Conservation (phyloP, 2,329 filamentous ascomycete genomes). For the Cladophialophora carrionii region DNA sequence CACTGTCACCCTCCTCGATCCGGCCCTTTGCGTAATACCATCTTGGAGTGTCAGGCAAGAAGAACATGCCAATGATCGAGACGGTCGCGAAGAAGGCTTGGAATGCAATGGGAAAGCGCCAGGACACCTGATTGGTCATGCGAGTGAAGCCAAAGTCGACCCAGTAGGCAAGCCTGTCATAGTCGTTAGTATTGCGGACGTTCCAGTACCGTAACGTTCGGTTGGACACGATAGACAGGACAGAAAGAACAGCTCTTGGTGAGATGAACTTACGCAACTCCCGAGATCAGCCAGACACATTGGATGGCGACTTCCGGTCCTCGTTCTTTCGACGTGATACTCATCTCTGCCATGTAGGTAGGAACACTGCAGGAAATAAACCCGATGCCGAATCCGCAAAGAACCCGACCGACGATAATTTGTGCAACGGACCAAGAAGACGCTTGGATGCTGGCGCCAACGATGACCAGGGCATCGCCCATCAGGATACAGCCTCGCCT, state of each 20-base stretch:
- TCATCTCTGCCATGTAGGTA: constrained; percentile 43
- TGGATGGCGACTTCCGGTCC: constrained; percentile 40
- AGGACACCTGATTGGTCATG: constrained; percentile 42
- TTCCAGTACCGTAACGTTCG: not conserved
- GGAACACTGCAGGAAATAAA: constrained; percentile 42
- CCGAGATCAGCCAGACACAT: constrained; percentile 40
- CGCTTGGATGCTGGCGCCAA: constrained; percentile 42
- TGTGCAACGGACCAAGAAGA: constrained; percentile 41
- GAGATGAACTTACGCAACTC: constrained; percentile 27
- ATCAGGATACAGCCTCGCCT: constrained; percentile 41
- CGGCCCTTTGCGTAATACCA: constrained; percentile 41
- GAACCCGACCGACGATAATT: constrained; percentile 33
- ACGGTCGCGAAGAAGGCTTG: constrained; percentile 39
- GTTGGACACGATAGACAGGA: not conserved
- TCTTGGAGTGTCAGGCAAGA: constrained; percentile 41
- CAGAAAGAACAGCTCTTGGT: not conserved
- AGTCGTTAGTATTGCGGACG: not conserved
- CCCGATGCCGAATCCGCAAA: constrained; percentile 46
- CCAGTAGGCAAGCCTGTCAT: constrained; percentile 40
- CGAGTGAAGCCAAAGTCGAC: constrained; percentile 38
- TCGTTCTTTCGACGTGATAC: constrained; percentile 39
- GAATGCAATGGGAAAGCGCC: constrained; percentile 43
- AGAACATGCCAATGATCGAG: constrained; percentile 36
- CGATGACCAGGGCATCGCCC: constrained; percentile 38
- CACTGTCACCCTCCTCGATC: constrained; percentile 37